Percentiles rank a stretch among this genome's conserved stretches.
These are phyloP conservation scores for Triticum dicoccoides DNA, from an alignment of 176 grass and related monocot genomes.

Conservation along the genomic window DNA sequence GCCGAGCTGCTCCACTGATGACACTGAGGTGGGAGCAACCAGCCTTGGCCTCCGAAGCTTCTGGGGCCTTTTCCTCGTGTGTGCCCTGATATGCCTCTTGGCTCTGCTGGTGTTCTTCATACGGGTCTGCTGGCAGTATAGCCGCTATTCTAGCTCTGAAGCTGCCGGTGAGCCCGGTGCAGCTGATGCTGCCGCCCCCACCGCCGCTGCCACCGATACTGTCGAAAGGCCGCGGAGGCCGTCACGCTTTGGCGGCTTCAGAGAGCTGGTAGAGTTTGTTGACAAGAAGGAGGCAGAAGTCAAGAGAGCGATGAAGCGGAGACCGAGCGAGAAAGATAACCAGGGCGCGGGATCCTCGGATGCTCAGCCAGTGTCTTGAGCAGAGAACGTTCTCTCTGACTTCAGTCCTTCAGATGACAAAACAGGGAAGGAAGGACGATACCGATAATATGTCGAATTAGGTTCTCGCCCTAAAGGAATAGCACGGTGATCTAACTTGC, in stretches of 20 bases:
- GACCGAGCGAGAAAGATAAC: slow-evolving; percentile 51
- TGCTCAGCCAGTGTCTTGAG: neutral
- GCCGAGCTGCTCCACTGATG: slow-evolving; percentile 43
- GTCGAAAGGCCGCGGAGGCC: neutral
- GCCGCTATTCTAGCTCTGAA: slow-evolving; percentile 31
- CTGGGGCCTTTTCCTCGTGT: slow-evolving; percentile 77
- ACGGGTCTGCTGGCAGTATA: slow-evolving; percentile 50
- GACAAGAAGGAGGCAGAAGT: slow-evolving; percentile 64
- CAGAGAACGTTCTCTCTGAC: neutral
- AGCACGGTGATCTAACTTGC: neutral
- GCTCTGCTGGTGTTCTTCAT: slow-evolving; percentile 49
- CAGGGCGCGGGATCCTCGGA: slow-evolving; percentile 25
- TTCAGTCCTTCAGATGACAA: slow-evolving; percentile 19
- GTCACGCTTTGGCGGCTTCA: slow-evolving; percentile 49
- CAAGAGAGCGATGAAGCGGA: slow-evolving; percentile 27
- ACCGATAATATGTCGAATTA: neutral
- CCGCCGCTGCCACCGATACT: neutral
- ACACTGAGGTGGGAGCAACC: slow-evolving; percentile 35
- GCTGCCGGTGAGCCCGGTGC: neutral
- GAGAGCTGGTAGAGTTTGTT: slow-evolving; percentile 51
- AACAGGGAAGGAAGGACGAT: neutral
- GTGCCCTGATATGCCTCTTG: slow-evolving; percentile 48
- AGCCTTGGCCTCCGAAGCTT: slow-evolving; percentile 62
- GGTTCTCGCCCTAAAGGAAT: neutral
- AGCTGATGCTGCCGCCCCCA: neutral